Conservation (phyloP, 805 yeast species). For the Crinitomyces ghanaensis region DNA sequence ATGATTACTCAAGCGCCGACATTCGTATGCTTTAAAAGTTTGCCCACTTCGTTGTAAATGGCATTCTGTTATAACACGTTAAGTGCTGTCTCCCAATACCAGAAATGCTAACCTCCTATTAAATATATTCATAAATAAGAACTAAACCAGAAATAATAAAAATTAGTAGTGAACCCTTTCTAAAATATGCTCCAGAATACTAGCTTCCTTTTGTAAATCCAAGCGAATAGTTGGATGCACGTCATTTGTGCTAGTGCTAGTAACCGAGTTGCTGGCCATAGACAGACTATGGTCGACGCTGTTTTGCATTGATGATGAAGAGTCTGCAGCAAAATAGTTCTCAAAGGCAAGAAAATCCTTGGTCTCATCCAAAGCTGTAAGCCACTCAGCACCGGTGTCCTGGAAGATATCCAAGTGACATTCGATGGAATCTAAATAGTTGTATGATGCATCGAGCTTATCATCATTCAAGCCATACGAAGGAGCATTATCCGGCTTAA, state of each 20-base stretch:
- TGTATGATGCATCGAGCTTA: background rate
- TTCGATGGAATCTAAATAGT: too few relatives aligned
- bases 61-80: background rate
- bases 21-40: background rate
- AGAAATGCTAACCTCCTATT: background rate
- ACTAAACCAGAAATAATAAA: too few relatives aligned
- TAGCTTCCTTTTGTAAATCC: conserved; percentile 6
- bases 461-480: background rate
- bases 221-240: conserved; percentile 4
- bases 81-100: background rate
- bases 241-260: background rate
- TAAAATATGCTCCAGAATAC: conserved; percentile 4
- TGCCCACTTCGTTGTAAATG: background rate
- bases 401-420: conserved; percentile 4
- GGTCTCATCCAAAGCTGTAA: conserved; percentile 3
- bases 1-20: too few relatives aligned
- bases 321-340: background rate
- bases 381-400: conserved; percentile 9
- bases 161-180: conserved; percentile 3
- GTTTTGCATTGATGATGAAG: background rate
- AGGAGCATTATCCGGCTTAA: background rate
- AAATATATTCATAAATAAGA: background rate
- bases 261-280: background rate
- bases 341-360: conserved; percentile 1
- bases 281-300: background rate